A percentile compares a stretch with the other conserved stretches of the same genome.
phyloP scores from a whole-genome alignment of 345 rosid genomes.

The Dimocarpus longan region DNA sequence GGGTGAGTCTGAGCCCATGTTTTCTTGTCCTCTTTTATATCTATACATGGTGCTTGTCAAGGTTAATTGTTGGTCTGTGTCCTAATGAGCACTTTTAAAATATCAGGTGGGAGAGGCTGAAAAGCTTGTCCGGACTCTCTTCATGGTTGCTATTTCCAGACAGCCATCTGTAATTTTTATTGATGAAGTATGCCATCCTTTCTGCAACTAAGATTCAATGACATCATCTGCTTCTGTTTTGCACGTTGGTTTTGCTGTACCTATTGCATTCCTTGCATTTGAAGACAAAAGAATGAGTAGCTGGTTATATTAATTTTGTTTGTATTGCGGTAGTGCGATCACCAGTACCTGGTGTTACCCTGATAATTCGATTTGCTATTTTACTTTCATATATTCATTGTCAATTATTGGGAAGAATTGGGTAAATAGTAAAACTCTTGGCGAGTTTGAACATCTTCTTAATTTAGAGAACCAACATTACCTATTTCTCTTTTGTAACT shows the following conservation, averaged over 20 bases:
- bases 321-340: neutral
- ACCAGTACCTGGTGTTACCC: neutral
- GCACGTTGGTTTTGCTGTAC: conserved; percentile 4
- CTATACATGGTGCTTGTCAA: conserved; percentile 7
- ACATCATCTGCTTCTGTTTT: conserved; percentile 7
- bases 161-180: conserved; percentile 97
- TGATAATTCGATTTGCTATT: conserved; percentile 1
- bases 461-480: neutral
- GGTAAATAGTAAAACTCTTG: neutral
- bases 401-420: neutral
- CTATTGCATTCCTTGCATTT: neutral
- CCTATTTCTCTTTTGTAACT: neutral
- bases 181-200: conserved; percentile 71
- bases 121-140: conserved; percentile 90
- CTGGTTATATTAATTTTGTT: neutral
- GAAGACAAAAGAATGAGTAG: conserved; percentile 1
- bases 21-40: neutral
- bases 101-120: conserved; percentile 96
- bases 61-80: conserved; percentile 11
- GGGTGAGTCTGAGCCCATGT: conserved; percentile 53
- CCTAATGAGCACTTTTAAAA: conserved; percentile 7
- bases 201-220: conserved; percentile 10
- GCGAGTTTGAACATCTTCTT: conserved; percentile 1
- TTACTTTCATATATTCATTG: neutral
- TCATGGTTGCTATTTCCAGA: conserved; percentile 85